These are phyloP conservation scores for Fusarium hostae DNA, from an alignment of 2,329 filamentous ascomycete species.

Conservation along the genomic window DNA sequence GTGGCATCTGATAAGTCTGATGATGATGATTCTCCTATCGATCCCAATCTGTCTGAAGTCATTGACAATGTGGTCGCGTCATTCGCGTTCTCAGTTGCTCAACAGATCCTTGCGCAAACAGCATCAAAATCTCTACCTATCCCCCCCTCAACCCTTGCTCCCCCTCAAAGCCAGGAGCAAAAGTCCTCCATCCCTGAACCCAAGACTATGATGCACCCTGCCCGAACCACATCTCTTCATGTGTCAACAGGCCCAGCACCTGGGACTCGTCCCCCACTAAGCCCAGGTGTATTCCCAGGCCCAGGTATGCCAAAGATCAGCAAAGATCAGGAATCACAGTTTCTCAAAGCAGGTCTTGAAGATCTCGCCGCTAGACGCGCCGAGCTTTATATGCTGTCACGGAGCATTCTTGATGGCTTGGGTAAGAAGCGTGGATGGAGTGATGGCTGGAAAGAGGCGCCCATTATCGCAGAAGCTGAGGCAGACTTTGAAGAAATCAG, in stretches of 20 bases:
- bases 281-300: constrained; percentile 65
- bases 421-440: constrained; percentile 80
- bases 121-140: constrained; percentile 75
- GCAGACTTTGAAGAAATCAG: constrained; percentile 68
- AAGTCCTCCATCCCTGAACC: constrained; percentile 73
- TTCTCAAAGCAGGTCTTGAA: constrained; percentile 75
- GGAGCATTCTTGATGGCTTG: constrained; percentile 80
- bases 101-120: constrained; percentile 81
- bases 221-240: constrained; percentile 70
- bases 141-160: constrained; percentile 65
- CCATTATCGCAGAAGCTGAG: constrained; percentile 58
- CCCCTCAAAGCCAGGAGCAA: constrained; percentile 63
- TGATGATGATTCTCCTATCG: constrained; percentile 48
- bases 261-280: constrained; percentile 53
- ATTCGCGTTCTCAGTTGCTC: constrained; percentile 80
- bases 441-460: constrained; percentile 76
- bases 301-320: constrained; percentile 56
- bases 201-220: constrained; percentile 77
- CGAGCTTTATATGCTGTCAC: constrained; percentile 82
- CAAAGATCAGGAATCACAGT: constrained; percentile 57
- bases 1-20: constrained; percentile 56
- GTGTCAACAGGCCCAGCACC: constrained; percentile 53
- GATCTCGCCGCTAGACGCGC: constrained; percentile 85
- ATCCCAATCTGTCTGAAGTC: constrained; percentile 60
- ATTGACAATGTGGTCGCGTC: constrained; percentile 81